Conservation (phyloP, 2,329 filamentous ascomycete species). For the Ascochyta viciae-villosae region DNA sequence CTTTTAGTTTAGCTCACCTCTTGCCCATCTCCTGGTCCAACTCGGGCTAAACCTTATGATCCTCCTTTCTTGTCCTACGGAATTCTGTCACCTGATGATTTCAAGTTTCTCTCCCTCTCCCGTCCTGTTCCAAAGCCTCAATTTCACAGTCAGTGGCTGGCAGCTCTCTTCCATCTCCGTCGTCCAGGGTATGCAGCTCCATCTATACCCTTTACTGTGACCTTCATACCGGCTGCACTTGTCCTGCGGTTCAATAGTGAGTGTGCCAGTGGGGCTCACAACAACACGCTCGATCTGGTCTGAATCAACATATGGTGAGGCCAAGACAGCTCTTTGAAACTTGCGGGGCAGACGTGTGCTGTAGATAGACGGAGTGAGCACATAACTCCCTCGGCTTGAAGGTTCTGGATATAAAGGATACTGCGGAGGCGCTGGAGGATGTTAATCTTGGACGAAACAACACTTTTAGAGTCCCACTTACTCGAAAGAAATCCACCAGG, state of each 20-base stretch:
- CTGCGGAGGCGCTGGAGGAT: slow-evolving; percentile 20
- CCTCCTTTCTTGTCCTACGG: neutral
- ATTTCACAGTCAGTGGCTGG: slow-evolving; percentile 16
- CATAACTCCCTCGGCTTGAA: slow-evolving; percentile 20
- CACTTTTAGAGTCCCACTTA: slow-evolving; percentile 5
- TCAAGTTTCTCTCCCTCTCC: neutral
- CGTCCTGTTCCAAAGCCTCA: slow-evolving; percentile 14
- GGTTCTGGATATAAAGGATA: slow-evolving; percentile 40
- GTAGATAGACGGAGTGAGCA: slow-evolving; percentile 22
- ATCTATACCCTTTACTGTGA: slow-evolving; percentile 24
- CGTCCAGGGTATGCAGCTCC: slow-evolving; percentile 42
- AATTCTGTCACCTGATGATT: too few species aligned
- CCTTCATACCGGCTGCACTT: slow-evolving; percentile 11
- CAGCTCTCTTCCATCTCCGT: slow-evolving; percentile 35
- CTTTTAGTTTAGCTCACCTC: too few species aligned
- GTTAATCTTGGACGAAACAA: neutral
- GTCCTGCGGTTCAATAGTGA: slow-evolving; percentile 19
- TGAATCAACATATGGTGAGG: neutral
- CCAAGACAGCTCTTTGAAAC: slow-evolving; percentile 17
- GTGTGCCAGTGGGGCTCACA: slow-evolving; percentile 25
- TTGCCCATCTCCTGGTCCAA: too few species aligned
- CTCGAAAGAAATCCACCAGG: slow-evolving; percentile 13
- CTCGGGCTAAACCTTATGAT: too few species aligned
- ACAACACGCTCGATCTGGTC: slow-evolving; percentile 20
- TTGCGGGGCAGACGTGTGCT: slow-evolving; percentile 26